Evolutionary conservation across 495 filamentous ascomycete genomes (phyloP).

Genomic region (Tetracladium marchalianum): DNA sequence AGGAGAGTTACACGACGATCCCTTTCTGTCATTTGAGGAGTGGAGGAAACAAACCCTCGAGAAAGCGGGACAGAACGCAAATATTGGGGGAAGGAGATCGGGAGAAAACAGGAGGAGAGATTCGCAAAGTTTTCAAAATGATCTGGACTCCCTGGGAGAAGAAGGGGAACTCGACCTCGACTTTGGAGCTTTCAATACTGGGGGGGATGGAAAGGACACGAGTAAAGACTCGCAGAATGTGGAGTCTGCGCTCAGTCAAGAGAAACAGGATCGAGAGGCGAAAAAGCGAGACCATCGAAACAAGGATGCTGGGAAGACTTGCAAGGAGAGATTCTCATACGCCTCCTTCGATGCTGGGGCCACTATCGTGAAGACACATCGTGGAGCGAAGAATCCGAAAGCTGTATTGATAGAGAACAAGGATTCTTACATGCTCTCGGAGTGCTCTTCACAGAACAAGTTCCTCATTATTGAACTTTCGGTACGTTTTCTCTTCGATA

Average conservation of each 20-base stretch:
- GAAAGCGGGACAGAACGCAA: slow-evolving; percentile 68
- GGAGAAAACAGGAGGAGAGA: slow-evolving; percentile 19
- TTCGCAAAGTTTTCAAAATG: slow-evolving; percentile 45
- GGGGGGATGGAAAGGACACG: slow-evolving; percentile 27
- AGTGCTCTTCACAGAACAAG: slow-evolving; percentile 80
- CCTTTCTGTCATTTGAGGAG: slow-evolving; percentile 95
- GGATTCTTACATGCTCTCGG: slow-evolving; percentile 96
- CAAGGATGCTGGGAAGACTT: slow-evolving; percentile 91
- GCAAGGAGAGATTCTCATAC: slow-evolving; percentile 92
- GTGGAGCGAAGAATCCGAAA: slow-evolving; percentile 71
- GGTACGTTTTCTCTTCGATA: slow-evolving; percentile 9
- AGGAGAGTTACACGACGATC: slow-evolving; percentile 66
- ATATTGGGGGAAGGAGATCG: slow-evolving; percentile 27
- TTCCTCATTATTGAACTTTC: slow-evolving; percentile 81
- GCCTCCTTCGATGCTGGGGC: slow-evolving; percentile 95
- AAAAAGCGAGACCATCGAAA: slow-evolving; percentile 49
- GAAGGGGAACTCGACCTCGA: slow-evolving; percentile 87
- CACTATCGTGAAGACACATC: slow-evolving; percentile 83
- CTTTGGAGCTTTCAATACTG: slow-evolving; percentile 49
- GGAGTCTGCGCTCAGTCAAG: slow-evolving; percentile 23
- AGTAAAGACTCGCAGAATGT: slow-evolving; percentile 22
- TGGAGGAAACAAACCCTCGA: slow-evolving; percentile 94
- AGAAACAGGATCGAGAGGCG: slow-evolving; percentile 24
- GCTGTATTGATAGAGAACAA: slow-evolving; percentile 91
- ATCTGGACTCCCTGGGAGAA: slow-evolving; percentile 68